These are phyloP conservation scores for Trichoderma semiorbis DNA, from an alignment of 2,329 filamentous ascomycete species.

Conservation along the genomic window DNA sequence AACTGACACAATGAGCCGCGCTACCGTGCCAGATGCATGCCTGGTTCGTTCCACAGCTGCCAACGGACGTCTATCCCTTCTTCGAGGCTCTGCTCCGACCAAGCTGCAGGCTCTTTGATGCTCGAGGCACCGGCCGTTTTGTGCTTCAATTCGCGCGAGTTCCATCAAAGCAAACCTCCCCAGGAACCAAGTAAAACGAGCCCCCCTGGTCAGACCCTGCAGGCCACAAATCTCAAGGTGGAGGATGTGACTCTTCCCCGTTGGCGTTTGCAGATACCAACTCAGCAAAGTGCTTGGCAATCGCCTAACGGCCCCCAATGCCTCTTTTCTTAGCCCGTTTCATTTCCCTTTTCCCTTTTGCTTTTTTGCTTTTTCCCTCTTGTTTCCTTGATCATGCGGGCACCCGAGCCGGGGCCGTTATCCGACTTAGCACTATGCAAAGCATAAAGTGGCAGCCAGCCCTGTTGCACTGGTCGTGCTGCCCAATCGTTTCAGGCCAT, in stretches of 20 bases:
- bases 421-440: conserved; percentile 8
- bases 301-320: not conserved
- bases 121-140: not conserved
- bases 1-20: conserved; percentile 1
- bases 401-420: conserved; percentile 2
- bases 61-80: not conserved
- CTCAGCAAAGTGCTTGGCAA: conserved; percentile 2
- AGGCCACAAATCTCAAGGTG: not conserved
- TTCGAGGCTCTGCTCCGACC: not conserved
- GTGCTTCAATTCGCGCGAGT: not conserved
- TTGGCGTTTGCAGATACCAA: not conserved
- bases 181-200: not conserved
- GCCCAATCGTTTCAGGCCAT: conserved; percentile 13
- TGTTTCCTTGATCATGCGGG: not conserved
- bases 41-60: not conserved
- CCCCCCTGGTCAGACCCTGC: conserved; percentile 2
- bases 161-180: not conserved
- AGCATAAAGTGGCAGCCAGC: conserved; percentile 11
- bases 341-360: not conserved
- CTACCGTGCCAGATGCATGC: not conserved
- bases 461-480: conserved; percentile 6
- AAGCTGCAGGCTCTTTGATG: not conserved
- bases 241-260: not conserved
- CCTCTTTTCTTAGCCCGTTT: not conserved
- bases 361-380: not conserved